Base-by-base conservation (phyloP, 75 land plant genomes). In the Sequoiadendron giganteum region DNA sequence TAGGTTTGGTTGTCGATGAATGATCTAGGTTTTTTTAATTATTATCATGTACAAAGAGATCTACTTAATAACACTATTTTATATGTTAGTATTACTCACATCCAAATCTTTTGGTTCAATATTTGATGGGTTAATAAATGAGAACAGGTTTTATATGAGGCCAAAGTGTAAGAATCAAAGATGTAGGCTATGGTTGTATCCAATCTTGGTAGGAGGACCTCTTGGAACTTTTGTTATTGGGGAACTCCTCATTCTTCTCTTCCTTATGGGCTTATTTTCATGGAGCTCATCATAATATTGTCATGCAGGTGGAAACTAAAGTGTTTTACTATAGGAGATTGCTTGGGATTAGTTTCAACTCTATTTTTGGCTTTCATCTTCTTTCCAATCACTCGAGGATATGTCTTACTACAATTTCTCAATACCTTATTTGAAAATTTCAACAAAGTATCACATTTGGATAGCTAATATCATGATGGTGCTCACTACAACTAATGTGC, bases 371-470 rank as follows among this genome's bases (percentile, higher is more conserved):
- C 92, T 61, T 91, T 97, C 86, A 89, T 97, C 56, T 95, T 96
- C 92, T 89, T 97, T 76, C 99, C 97, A 1, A 93, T 97, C 6
- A 90, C 97, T 15, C 42, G 98, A 28, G 92, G 91, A 25, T 95
- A 97, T 18, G 90, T 93, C 0, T 39, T 97, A n/a, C 56, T 97
- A 85, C 97, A 94, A 28, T 88, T 97, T 1, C 68, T 95, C 36
- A 94, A 93, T 6, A 87, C 94, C 30, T 93, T 96, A 0, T 97
- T 95, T 21, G 99, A 95, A n/a, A 87, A 90, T 91, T 13, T 93
- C 94, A 68, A 93, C 95, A 39, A 93, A 89, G 81, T 95, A 95
- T 80, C 99, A 97, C 88, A 90, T 91, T 3, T 97, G 98, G 98
- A 91, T 97, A 25, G 97, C 96, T 2, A 93, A 94, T 70, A 80